These are phyloP conservation scores for Hyphopichia fennica DNA, from an alignment of 1,139 yeast genomes.

Conservation along the genomic window DNA sequence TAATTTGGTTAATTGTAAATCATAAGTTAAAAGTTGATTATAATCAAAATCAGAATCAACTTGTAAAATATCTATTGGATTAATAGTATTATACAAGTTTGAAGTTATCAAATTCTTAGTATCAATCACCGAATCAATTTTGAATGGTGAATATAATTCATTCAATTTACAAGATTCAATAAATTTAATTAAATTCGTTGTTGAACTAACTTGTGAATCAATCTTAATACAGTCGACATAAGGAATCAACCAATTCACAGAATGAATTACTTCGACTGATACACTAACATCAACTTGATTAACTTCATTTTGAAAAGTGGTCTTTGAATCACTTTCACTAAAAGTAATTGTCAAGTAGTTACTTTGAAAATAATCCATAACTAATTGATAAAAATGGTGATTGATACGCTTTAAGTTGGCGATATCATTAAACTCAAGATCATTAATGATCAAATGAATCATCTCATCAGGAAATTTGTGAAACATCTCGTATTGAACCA, in stretches of 20 bases:
- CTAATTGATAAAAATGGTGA: background rate
- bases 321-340: background rate
- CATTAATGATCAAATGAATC: background rate
- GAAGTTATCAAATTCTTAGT: conserved; percentile 1
- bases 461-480: conserved; percentile 3
- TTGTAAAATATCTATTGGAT: background rate
- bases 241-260: background rate
- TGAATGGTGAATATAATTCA: background rate
- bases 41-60: background rate
- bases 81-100: background rate
- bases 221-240: background rate
- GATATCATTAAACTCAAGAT: background rate
- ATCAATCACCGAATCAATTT: background rate
- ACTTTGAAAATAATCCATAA: background rate
- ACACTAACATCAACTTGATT: too few relatives aligned
- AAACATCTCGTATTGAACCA: conserved; percentile 1
- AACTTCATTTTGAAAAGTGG: too few relatives aligned
- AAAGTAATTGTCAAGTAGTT: background rate
- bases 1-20: background rate
- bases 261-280: background rate
- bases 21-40: background rate
- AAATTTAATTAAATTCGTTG: background rate
- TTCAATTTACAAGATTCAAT: background rate
- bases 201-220: background rate
- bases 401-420: background rate